A percentile compares a stretch with the other conserved stretches of the same genome.
Conservation (phyloP, 176 grass and related monocot genomes). For the Tillandsia fasciculata region DNA sequence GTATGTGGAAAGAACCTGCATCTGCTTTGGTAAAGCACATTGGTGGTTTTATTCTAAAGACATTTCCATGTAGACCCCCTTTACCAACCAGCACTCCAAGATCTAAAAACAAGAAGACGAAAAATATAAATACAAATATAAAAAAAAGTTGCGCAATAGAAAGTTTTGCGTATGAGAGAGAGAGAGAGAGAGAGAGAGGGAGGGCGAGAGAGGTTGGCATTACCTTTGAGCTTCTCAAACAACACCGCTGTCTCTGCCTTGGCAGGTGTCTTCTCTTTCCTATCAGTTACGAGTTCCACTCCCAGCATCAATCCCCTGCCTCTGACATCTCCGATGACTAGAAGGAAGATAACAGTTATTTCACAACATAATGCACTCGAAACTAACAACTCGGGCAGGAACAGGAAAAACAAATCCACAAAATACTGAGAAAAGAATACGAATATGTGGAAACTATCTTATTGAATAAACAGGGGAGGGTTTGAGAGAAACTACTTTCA, state of each 20-base stretch:
- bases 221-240: constrained; percentile 96
- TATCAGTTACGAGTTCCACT: constrained; percentile 80
- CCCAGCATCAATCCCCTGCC: constrained; percentile 96
- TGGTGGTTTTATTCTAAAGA: constrained; percentile 95
- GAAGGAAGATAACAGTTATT: constrained; percentile 8
- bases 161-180: constrained; percentile 3
- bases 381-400: background rate
- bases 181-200: constrained; percentile 3
- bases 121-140: background rate
- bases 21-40: constrained; percentile 95
- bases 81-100: constrained; percentile 79
- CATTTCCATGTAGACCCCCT: constrained; percentile 76
- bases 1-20: constrained; percentile 40
- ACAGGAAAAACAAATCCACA: background rate
- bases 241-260: constrained; percentile 62
- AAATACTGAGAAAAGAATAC: background rate
- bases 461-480: background rate
- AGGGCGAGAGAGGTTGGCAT: background rate
- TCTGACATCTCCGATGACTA: constrained; percentile 96
- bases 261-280: constrained; percentile 77
- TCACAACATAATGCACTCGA: background rate
- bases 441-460: background rate
- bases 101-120: constrained; percentile 32
- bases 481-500: constrained; percentile 46
- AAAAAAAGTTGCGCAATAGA: background rate